Evolutionary conservation across 805 yeast species (phyloP).

Genomic region (Phaffomyces opuntiae): DNA sequence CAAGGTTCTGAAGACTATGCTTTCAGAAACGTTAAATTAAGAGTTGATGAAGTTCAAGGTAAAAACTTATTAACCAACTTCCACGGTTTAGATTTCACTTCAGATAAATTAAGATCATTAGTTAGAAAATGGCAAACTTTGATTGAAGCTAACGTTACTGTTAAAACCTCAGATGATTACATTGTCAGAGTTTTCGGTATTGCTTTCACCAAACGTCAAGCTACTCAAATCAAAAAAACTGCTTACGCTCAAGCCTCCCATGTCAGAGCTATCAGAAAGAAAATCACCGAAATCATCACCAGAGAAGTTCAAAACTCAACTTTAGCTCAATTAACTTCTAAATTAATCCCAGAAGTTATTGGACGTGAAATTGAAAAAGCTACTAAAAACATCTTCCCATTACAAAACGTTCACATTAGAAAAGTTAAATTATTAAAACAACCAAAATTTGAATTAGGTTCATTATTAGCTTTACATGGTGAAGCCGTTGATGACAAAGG

Average conservation of each 20-base stretch:
- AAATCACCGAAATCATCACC: slow-evolving; percentile 92
- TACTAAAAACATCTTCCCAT: slow-evolving; percentile 90
- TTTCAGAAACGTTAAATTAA: slow-evolving; percentile 93
- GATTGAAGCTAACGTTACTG: slow-evolving; percentile 97
- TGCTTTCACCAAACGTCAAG: slow-evolving; percentile 97
- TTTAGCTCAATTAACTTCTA: slow-evolving; percentile 92
- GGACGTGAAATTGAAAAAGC: slow-evolving; percentile 98
- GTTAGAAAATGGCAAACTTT: slow-evolving; percentile 99
- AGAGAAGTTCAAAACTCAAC: slow-evolving; percentile 95
- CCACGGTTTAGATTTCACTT: slow-evolving; percentile 98
- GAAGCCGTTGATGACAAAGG: slow-evolving; percentile 95
- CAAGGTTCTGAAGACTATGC: slow-evolving; percentile 99
- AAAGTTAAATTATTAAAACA: slow-evolving; percentile 97
- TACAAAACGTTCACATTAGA: slow-evolving; percentile 98
- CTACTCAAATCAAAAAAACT: slow-evolving; percentile 96
- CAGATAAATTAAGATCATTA: slow-evolving; percentile 94
- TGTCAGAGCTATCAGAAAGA: slow-evolving; percentile 95
- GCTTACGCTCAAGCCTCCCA: slow-evolving; percentile 97
- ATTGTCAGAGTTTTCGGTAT: slow-evolving; percentile 92
- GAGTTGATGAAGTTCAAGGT: slow-evolving; percentile 99
- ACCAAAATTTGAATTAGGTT: slow-evolving; percentile 97
- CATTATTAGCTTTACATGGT: slow-evolving; percentile 95
- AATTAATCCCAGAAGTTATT: slow-evolving; percentile 97
- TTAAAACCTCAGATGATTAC: slow-evolving; percentile 97
- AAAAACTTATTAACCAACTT: slow-evolving; percentile 97